A percentile compares a stretch with the other conserved stretches of the same genome.
Evolutionary conservation across 2,329 filamentous ascomycete species (phyloP).

Genomic region (Purpureocillium lavendulum): DNA sequence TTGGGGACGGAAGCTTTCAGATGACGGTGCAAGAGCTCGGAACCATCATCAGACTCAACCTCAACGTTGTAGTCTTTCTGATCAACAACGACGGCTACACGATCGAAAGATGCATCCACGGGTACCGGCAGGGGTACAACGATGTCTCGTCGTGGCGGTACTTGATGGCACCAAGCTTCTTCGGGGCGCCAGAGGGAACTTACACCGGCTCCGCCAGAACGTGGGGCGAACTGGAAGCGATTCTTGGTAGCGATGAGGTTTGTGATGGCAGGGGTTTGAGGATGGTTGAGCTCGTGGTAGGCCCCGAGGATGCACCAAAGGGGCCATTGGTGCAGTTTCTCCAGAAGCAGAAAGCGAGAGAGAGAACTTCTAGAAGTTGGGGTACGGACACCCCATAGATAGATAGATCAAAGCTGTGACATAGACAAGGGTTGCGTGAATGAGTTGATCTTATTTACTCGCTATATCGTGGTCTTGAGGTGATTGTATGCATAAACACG

Average conservation of each 20-base stretch:
- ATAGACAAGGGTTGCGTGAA: not conserved
- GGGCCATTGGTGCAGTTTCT: slow-evolving; percentile 12
- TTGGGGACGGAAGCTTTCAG: slow-evolving; percentile 57
- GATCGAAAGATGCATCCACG: slow-evolving; percentile 50
- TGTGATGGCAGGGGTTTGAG: slow-evolving; percentile 20
- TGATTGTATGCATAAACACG: no score
- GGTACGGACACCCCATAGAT: no score
- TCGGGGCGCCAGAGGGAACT: slow-evolving; percentile 25
- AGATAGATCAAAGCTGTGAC: no score
- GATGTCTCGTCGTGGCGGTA: slow-evolving; percentile 46
- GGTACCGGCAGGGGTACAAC: slow-evolving; percentile 43
- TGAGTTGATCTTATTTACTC: no score
- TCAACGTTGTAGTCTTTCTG: slow-evolving; percentile 41
- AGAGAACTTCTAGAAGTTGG: no score
- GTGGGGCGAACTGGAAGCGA: no score
- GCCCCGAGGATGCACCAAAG: slow-evolving; percentile 19
- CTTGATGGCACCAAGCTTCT: slow-evolving; percentile 36
- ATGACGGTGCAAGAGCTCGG: slow-evolving; percentile 59
- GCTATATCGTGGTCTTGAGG: no score
- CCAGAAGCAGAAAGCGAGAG: slow-evolving; percentile 6
- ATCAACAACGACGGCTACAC: slow-evolving; percentile 54
- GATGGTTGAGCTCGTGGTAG: slow-evolving; percentile 24
- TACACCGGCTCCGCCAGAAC: no score
- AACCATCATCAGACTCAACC: slow-evolving; percentile 48
- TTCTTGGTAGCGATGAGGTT: no score